Conservation (phyloP, 345 rosid genomes). For the Stellera chamaejasme region DNA sequence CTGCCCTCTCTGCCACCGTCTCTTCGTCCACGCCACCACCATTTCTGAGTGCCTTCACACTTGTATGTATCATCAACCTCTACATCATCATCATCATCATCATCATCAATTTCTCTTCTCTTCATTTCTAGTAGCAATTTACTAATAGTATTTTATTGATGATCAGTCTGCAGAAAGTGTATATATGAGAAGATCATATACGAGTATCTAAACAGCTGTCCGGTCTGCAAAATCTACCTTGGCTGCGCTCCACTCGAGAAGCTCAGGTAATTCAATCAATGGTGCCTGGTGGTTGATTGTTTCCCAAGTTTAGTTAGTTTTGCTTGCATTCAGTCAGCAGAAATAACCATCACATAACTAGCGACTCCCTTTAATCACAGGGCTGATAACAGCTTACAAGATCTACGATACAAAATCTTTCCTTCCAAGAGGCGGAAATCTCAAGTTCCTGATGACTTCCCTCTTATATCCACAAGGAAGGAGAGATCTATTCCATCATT, state of each 20-base stretch:
- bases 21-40: slow-evolving; percentile 42
- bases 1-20: slow-evolving; percentile 33
- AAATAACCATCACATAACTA: slow-evolving; percentile 1
- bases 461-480: slow-evolving; percentile 20
- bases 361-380: slow-evolving; percentile 20
- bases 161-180: slow-evolving; percentile 47
- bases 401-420: slow-evolving; percentile 30
- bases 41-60: slow-evolving; percentile 48
- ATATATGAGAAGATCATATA: slow-evolving; percentile 28
- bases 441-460: slow-evolving; percentile 9
- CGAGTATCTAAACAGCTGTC: slow-evolving; percentile 26
- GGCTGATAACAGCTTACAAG: slow-evolving; percentile 35
- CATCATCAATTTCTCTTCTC: neutral
- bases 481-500: slow-evolving; percentile 30
- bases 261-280: slow-evolving; percentile 30
- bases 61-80: slow-evolving; percentile 15
- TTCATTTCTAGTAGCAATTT: no score
- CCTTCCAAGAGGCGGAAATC: slow-evolving; percentile 13
- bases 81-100: no score
- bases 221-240: slow-evolving; percentile 29
- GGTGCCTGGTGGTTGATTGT: neutral
- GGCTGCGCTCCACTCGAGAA: slow-evolving; percentile 39
- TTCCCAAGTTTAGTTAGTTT: neutral
- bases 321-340: neutral
- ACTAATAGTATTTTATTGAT: neutral